Base-by-base conservation (phyloP, 805 yeast genomes). In the Yarrowia osloensis region DNA sequence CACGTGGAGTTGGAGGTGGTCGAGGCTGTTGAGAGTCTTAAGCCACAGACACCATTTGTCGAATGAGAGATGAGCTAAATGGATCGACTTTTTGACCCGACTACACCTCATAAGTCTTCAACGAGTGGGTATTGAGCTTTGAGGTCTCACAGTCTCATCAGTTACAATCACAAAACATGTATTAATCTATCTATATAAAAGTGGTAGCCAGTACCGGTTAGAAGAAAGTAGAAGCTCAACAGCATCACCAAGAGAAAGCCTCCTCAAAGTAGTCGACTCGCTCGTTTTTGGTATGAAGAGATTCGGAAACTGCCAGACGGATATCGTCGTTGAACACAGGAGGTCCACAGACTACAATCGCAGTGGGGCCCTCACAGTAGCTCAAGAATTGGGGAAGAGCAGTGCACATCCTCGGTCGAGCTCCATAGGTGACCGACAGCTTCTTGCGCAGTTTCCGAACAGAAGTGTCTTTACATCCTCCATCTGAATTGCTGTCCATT, bases 191-290 rank as follows among this genome's bases (percentile, higher is more conserved):
- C 29, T 17, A 44, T 44, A 15, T n/a, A 17, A 24, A 44, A 7
- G 21, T n/a, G 31, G 31, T 26, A 46, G 15, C 50, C 31, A 26
- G 29, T 46, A 46, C 31, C 50, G 9, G 31, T 26, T 46, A 17
- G 33, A 24, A 24, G 11, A 8, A 8, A 22, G 2, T 21, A 2
- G 47, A 44, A 24, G 19, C 19, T 35, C n/a, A 6, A 2, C 1
- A 13, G 17, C 5, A 8, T 17, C 15, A 85, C 94, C 94, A 89
- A 15, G 83, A 80, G 77, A 88, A 91, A 52, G 87, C 78, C 74
- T 88, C 91, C 73, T 90, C 95, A 72, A 79, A 84, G 72, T 84
- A 85, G 68, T 88, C 91, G 19, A 89, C 81, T 65, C 88, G 78
- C 65, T 81, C 78, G 1, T 77, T 75, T 21, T 80, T 76, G 33